These are phyloP conservation scores for Onygena corvina DNA, from an alignment of 2,329 filamentous ascomycete species.

Conservation along the genomic window DNA sequence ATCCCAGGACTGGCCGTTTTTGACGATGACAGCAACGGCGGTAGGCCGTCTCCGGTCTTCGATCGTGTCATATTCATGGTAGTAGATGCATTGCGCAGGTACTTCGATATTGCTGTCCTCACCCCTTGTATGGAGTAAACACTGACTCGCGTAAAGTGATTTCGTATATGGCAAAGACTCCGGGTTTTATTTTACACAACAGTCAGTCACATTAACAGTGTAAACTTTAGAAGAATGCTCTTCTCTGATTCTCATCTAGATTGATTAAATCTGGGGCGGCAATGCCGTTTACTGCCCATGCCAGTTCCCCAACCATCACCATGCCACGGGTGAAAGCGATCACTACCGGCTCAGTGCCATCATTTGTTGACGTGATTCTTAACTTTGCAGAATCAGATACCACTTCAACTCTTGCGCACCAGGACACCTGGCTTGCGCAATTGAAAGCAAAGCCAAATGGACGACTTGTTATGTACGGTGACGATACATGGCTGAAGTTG, in stretches of 20 bases:
- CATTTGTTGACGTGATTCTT: conserved; percentile 90
- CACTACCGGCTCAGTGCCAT: conserved; percentile 94
- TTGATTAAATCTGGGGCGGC: conserved; percentile 73
- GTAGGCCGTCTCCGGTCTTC: conserved; percentile 57
- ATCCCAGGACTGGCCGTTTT: conserved; percentile 68
- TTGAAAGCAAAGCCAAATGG: conserved; percentile 60
- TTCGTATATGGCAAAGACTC: conserved; percentile 78
- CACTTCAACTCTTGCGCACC: conserved; percentile 69
- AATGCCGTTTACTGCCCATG: conserved; percentile 88
- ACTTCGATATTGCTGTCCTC: conserved; percentile 21
- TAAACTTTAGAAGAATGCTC: conserved; percentile 7
- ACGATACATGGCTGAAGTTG: conserved; percentile 96
- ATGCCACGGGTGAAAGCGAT: conserved; percentile 97
- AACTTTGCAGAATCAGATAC: conserved; percentile 94
- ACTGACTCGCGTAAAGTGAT: conserved; percentile 49
- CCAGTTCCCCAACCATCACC: conserved; percentile 91
- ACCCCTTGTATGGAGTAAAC: not conserved
- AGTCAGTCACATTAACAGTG: conserved; percentile 43
- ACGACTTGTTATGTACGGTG: conserved; percentile 86
- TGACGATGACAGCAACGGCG: conserved; percentile 39
- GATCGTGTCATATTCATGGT: conserved; percentile 95
- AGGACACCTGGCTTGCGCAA: conserved; percentile 95
- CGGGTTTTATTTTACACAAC: conserved; percentile 78
- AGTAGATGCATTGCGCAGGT: conserved; percentile 86
- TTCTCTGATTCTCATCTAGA: conserved; percentile 35